phyloP scores from a whole-genome alignment of 176 grass and related monocot species.

The Bonia amplexicaulis region DNA sequence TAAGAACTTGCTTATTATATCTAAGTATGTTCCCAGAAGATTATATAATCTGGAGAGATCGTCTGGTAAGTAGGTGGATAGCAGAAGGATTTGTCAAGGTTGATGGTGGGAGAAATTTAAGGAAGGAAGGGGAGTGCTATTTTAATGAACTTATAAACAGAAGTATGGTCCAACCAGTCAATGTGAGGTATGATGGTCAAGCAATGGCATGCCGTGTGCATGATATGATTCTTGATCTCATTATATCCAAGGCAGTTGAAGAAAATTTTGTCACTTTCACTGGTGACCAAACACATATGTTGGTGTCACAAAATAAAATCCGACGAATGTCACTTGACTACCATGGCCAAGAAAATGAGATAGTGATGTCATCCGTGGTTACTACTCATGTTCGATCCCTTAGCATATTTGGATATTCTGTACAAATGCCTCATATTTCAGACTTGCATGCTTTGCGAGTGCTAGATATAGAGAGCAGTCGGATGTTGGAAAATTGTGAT shows the following conservation, averaged over 20 bases:
- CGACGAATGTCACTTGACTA: conserved; percentile 29
- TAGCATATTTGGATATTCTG: conserved; percentile 21
- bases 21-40: conserved; percentile 54
- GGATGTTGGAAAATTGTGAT: conserved; percentile 24
- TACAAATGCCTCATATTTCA: conserved; percentile 26
- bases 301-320: too few relatives aligned
- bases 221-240: too few relatives aligned
- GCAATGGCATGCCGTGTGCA: too few relatives aligned
- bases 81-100: conserved; percentile 13
- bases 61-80: conserved; percentile 47
- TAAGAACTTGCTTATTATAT: conserved; percentile 49
- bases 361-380: not conserved
- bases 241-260: not conserved
- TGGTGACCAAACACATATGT: too few relatives aligned
- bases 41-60: conserved; percentile 27
- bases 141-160: too few relatives aligned
- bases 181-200: too few relatives aligned
- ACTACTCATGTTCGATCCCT: conserved; percentile 42
- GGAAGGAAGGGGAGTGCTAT: too few relatives aligned
- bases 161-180: too few relatives aligned
- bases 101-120: too few relatives aligned
- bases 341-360: not conserved
- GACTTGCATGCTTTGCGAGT: conserved; percentile 15
- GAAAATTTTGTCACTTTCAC: conserved; percentile 5
- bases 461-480: conserved; percentile 45